Conservation (phyloP, 805 yeast species). For the Starmerella floricola region DNA sequence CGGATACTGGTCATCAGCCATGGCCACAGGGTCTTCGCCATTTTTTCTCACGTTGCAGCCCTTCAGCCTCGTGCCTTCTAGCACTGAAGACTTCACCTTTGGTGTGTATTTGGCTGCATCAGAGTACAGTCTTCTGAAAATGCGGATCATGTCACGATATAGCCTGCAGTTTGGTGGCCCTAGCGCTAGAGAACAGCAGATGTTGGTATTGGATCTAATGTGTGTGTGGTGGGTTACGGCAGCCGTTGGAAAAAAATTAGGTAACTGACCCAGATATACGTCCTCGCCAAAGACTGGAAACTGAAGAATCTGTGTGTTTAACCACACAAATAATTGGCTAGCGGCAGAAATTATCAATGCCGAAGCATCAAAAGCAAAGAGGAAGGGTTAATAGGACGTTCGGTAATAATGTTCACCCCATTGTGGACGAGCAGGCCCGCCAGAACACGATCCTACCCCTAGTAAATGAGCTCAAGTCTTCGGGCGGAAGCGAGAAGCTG, state of each 20-base stretch:
- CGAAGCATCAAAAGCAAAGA: conserved; percentile 10
- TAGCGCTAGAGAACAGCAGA: neutral
- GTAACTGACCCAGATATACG: neutral
- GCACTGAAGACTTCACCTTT: conserved; percentile 33
- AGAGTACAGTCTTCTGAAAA: conserved; percentile 15
- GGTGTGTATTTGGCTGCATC: conserved; percentile 18
- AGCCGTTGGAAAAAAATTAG: conserved; percentile 8
- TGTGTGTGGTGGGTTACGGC: too few species aligned
- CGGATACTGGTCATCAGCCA: conserved; percentile 82
- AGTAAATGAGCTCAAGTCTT: conserved; percentile 48
- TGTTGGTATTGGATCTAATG: too few species aligned
- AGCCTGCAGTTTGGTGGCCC: neutral
- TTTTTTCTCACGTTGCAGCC: conserved; percentile 62
- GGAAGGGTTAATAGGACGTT: conserved; percentile 9
- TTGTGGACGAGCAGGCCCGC: conserved; percentile 38
- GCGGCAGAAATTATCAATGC: too few species aligned
- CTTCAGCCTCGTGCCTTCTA: conserved; percentile 45
- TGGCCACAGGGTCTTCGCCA: conserved; percentile 81
- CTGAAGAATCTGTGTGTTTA: too few species aligned
- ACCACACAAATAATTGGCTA: too few species aligned
- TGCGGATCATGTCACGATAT: conserved; percentile 7
- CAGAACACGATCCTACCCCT: conserved; percentile 55
- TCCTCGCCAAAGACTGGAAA: too few species aligned
- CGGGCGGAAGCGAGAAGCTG: conserved; percentile 62
- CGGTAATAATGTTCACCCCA: conserved; percentile 19